A percentile compares a stretch with the other conserved stretches of the same genome.
Conservation (phyloP, 179 eudicot genomes). For the Camellia oleifera region DNA sequence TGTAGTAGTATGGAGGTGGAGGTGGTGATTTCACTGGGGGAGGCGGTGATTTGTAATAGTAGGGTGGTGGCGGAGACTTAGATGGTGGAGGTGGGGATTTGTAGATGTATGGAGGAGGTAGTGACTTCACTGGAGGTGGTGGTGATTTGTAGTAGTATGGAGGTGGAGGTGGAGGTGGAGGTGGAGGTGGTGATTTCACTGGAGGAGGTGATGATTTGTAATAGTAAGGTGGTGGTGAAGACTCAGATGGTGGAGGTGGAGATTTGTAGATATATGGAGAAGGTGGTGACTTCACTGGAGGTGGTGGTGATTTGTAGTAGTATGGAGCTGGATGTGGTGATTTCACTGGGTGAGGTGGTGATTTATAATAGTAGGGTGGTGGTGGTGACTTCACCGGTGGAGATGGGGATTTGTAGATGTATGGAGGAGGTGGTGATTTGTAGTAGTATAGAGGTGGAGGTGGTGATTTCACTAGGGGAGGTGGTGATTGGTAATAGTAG, state of each 20-base stretch:
- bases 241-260: background rate
- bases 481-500: background rate
- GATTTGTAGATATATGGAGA: background rate
- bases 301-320: background rate
- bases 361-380: background rate
- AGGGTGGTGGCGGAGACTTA: background rate
- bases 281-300: background rate
- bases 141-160: background rate
- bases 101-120: background rate
- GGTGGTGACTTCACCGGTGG: constrained; percentile 1
- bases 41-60: background rate
- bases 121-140: background rate
- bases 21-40: too few species aligned
- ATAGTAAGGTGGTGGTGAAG: constrained; percentile 8
- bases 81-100: background rate
- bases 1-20: too few species aligned
- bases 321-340: background rate
- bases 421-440: background rate
- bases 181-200: background rate
- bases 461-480: background rate
- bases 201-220: constrained; percentile 15
- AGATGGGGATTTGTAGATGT: too few species aligned
- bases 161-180: background rate
- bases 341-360: too few species aligned
- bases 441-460: background rate